These are phyloP conservation scores for Trichosporon coremiiforme DNA, from an alignment of 1,284 basidiomycete species.

Conservation along the genomic window DNA sequence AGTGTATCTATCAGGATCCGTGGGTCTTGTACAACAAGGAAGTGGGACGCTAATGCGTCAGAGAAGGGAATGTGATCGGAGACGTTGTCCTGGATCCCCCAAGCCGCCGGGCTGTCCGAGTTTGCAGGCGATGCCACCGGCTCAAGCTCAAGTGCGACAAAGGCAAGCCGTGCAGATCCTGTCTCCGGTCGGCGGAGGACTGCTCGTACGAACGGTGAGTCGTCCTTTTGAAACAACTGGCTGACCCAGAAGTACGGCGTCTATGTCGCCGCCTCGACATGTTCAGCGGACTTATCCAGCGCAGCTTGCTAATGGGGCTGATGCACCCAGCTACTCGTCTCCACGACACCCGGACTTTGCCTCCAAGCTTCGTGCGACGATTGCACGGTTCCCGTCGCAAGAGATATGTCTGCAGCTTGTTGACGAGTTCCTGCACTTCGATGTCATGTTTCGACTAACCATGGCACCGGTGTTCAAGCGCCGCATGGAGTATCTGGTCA, in stretches of 20 bases:
- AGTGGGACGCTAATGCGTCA: not conserved
- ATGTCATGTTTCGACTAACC: slow-evolving; percentile 19
- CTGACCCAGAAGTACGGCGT: not conserved
- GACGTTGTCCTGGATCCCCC: slow-evolving; percentile 2
- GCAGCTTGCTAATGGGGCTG: not conserved
- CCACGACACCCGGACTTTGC: not conserved
- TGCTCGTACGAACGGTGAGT: slow-evolving; percentile 11
- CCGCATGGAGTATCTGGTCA: slow-evolving; percentile 5
- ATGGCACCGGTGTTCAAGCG: not conserved
- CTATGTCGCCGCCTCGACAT: not conserved
- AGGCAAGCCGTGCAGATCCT: slow-evolving; percentile 19
- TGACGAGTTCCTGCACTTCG: slow-evolving; percentile 18
- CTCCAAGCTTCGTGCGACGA: not conserved
- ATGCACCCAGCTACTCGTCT: not conserved
- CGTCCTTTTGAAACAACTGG: not conserved
- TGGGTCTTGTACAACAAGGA: not conserved
- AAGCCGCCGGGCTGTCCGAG: slow-evolving; percentile 20
- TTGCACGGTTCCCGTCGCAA: not conserved
- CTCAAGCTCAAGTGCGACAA: slow-evolving; percentile 27
- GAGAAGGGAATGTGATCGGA: slow-evolving; percentile 4
- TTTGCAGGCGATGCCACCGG: slow-evolving; percentile 23
- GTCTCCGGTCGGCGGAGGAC: slow-evolving; percentile 15
- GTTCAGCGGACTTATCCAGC: not conserved
- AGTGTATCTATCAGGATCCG: slow-evolving; percentile 3
- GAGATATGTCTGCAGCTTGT: slow-evolving; percentile 4